Conservation (phyloP, 2,329 filamentous ascomycete species). For the Raffaelea deltoideospora region DNA sequence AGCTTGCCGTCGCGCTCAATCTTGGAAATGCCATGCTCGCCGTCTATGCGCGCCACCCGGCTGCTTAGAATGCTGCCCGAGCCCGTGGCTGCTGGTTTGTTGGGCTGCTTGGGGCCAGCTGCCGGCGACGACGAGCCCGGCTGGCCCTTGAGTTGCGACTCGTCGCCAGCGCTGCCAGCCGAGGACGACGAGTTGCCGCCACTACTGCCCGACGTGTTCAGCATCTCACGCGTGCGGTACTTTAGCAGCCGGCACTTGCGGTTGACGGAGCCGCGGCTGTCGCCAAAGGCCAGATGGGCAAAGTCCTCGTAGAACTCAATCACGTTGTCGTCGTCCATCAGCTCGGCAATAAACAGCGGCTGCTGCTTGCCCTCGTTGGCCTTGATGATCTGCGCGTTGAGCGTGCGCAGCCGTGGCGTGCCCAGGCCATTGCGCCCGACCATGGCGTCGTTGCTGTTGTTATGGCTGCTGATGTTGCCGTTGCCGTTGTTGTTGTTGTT, state of each 20-base stretch:
- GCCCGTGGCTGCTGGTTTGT: constrained; percentile 19
- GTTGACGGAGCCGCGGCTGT: constrained; percentile 72
- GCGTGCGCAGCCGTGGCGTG: constrained; percentile 35
- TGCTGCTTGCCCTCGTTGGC: constrained; percentile 39
- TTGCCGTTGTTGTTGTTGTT: constrained; percentile 29
- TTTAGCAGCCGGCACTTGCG: constrained; percentile 77
- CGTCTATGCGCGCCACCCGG: constrained; percentile 47
- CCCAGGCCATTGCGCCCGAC: constrained; percentile 20
- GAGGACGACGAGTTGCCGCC: constrained; percentile 2
- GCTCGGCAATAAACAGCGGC: constrained; percentile 79
- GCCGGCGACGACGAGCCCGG: neutral
- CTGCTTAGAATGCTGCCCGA: constrained; percentile 44
- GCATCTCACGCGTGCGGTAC: constrained; percentile 61
- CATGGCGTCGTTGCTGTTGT: constrained; percentile 44
- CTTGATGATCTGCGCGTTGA: constrained; percentile 16
- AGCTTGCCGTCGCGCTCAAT: constrained; percentile 82
- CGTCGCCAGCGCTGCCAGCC: constrained; percentile 2
- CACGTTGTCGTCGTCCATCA: constrained; percentile 85
- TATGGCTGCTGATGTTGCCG: constrained; percentile 20
- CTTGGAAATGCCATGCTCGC: constrained; percentile 65
- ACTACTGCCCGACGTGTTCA: constrained; percentile 17
- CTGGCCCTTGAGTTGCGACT: constrained; percentile 12
- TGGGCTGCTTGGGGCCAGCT: constrained; percentile 4
- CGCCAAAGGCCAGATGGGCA: constrained; percentile 79
- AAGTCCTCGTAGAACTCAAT: constrained; percentile 96